phyloP scores from a whole-genome alignment of 1,139 yeast genomes.

The Geotrichum bryndzae region DNA sequence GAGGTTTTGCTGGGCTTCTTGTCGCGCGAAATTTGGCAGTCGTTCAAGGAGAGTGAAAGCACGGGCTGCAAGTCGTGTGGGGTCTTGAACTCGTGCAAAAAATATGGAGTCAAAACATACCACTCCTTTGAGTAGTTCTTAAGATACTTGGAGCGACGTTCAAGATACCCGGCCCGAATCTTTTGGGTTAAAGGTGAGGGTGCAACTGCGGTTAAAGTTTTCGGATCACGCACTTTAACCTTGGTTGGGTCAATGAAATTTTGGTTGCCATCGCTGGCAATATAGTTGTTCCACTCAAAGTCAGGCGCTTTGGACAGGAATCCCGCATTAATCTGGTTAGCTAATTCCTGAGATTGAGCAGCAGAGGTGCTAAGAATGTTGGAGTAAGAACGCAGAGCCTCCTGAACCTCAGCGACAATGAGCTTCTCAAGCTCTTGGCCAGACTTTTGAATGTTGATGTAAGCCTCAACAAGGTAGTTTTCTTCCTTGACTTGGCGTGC shows the following conservation, averaged over 20 bases:
- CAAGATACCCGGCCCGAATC: constrained; percentile 74
- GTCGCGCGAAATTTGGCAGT: constrained; percentile 78
- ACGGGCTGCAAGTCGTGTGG: constrained; percentile 79
- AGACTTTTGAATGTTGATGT: constrained; percentile 74
- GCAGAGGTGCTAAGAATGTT: constrained; percentile 21
- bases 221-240: constrained; percentile 59
- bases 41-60: constrained; percentile 75
- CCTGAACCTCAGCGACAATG: constrained; percentile 79
- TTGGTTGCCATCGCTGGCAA: constrained; percentile 51
- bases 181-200: constrained; percentile 64
- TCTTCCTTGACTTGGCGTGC: constrained; percentile 75
- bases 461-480: constrained; percentile 81
- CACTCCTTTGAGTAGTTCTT: constrained; percentile 86
- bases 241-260: constrained; percentile 66
- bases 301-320: constrained; percentile 70
- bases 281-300: constrained; percentile 85
- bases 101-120: constrained; percentile 85
- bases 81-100: constrained; percentile 83
- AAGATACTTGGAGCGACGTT: constrained; percentile 82
- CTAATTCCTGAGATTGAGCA: constrained; percentile 36
- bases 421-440: constrained; percentile 86
- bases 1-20: constrained; percentile 59
- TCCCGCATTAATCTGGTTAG: constrained; percentile 64
- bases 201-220: constrained; percentile 57
- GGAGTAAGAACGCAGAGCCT: constrained; percentile 43